Conservation (phyloP, 2,329 filamentous ascomycete genomes). For the Uncinocarpus reesii region DNA sequence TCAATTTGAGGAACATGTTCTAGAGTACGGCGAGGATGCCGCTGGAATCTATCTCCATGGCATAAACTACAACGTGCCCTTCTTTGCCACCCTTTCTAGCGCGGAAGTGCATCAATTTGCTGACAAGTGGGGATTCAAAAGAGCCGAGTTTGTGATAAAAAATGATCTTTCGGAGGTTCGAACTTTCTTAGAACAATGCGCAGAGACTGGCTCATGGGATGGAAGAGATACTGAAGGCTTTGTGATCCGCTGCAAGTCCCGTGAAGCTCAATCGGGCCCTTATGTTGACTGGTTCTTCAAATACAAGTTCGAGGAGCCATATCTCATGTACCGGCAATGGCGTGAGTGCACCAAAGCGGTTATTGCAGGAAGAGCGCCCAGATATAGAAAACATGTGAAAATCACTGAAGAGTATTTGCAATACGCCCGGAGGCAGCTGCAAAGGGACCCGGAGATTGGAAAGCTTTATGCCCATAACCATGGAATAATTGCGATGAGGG, state of each 20-base stretch:
- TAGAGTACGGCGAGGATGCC: constrained; percentile 71
- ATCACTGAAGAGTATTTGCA: constrained; percentile 86
- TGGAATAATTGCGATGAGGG: constrained; percentile 81
- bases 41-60: constrained; percentile 92
- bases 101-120: constrained; percentile 80
- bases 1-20: constrained; percentile 89
- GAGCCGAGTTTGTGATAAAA: constrained; percentile 69
- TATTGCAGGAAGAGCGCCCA: constrained; percentile 63
- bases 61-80: constrained; percentile 87
- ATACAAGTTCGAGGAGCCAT: constrained; percentile 98
- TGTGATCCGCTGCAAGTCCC: constrained; percentile 77
- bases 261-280: constrained; percentile 38
- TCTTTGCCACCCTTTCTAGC: constrained; percentile 80
- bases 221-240: constrained; percentile 95
- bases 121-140: constrained; percentile 84
- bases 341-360: constrained; percentile 89
- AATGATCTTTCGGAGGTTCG: constrained; percentile 65
- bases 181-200: constrained; percentile 69
- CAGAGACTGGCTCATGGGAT: constrained; percentile 78
- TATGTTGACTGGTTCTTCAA: constrained; percentile 99
- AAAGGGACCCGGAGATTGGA: constrained; percentile 55
- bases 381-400: constrained; percentile 71
- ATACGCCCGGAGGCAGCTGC: constrained; percentile 66
- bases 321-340: constrained; percentile 98
- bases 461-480: constrained; percentile 76